Evolutionary conservation across 1,284 basidiomycete species (phyloP).

Genomic region (Tilletia walkeri): DNA sequence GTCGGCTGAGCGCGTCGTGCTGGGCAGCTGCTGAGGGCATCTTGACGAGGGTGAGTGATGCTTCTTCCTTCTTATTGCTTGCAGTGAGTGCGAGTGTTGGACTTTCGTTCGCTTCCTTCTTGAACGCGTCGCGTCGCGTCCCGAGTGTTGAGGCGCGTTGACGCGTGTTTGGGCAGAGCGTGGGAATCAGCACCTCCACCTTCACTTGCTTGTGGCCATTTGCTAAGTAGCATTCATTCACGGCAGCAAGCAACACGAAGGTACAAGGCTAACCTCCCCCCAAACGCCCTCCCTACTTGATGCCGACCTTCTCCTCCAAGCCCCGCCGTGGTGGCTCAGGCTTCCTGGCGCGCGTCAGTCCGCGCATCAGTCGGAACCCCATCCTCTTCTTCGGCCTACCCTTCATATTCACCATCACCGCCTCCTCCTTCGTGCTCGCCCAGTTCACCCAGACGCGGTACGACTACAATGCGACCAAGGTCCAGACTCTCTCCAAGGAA

Average conservation of each 20-base stretch:
- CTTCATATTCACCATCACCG: conserved; percentile 80
- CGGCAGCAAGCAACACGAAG: neutral
- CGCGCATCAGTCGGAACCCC: conserved; percentile 56
- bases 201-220: neutral
- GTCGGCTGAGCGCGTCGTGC: neutral
- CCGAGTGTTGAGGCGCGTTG: neutral
- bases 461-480: conserved; percentile 78
- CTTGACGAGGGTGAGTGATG: neutral
- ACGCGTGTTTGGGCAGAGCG: neutral
- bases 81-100: neutral
- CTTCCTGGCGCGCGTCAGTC: conserved; percentile 21
- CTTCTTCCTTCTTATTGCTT: neutral
- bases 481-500: conserved; percentile 73
- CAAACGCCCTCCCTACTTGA: neutral
- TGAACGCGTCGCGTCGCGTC: conserved; percentile 12
- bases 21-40: neutral
- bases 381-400: conserved; percentile 74
- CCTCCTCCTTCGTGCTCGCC: conserved; percentile 78
- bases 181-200: conserved; percentile 7
- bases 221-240: neutral
- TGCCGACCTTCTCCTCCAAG: conserved; percentile 16
- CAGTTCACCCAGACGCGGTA: conserved; percentile 86
- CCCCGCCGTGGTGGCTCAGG: conserved; percentile 44
- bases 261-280: neutral
- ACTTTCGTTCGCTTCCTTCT: no score